phyloP scores from a whole-genome alignment of 2,329 filamentous ascomycete species.

The Alternaria arborescens region DNA sequence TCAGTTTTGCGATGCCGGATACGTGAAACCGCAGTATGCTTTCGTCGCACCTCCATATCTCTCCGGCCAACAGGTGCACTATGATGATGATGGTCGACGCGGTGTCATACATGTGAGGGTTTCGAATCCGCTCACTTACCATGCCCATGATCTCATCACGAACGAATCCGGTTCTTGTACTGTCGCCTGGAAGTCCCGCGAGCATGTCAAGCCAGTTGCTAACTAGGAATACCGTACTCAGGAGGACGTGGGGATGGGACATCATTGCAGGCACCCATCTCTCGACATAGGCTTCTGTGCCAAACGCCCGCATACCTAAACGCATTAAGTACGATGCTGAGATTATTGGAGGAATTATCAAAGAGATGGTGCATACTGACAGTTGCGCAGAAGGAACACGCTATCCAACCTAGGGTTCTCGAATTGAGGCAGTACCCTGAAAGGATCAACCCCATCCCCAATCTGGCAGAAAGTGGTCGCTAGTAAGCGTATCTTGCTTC shows the following conservation, averaged over 20 bases:
- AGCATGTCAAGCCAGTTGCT: constrained; percentile 45
- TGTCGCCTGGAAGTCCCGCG: constrained; percentile 32
- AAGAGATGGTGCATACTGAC: constrained; percentile 8
- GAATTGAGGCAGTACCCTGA: constrained; percentile 34
- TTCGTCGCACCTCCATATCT: constrained; percentile 46
- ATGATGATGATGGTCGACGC: constrained; percentile 43
- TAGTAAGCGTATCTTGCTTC: constrained; percentile 24
- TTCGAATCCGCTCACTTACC: constrained; percentile 34
- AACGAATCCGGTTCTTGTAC: constrained; percentile 33
- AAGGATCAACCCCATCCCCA: constrained; percentile 34
- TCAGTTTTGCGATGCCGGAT: constrained; percentile 33
- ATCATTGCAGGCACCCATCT: constrained; percentile 42
- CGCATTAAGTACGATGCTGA: neutral
- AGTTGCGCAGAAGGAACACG: constrained; percentile 26
- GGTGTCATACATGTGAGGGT: constrained; percentile 18
- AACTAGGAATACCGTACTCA: constrained; percentile 39
- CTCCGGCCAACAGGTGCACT: constrained; percentile 38
- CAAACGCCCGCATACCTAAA: constrained; percentile 34
- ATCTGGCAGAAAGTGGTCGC: constrained; percentile 16
- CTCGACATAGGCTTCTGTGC: constrained; percentile 26
- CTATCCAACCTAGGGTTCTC: constrained; percentile 25
- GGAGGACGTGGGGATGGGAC: constrained; percentile 35
- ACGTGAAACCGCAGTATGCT: constrained; percentile 34
- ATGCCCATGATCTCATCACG: constrained; percentile 39
- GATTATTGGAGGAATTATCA: neutral